phyloP scores from a whole-genome alignment of 257 asterid species.

The Przewalskia tangutica region DNA sequence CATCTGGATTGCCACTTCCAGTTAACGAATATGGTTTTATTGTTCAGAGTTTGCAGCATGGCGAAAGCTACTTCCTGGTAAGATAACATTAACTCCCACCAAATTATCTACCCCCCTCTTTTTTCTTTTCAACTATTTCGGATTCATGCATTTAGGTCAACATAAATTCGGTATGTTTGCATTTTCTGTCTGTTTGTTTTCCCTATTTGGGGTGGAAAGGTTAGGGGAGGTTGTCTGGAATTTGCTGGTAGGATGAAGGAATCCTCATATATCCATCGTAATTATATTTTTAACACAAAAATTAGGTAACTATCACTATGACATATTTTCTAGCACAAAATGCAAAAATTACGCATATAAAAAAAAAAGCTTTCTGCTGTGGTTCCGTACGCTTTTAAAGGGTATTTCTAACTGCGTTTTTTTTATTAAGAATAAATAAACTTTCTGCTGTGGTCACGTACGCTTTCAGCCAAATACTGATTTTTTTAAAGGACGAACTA shows the following conservation, averaged over 20 bases:
- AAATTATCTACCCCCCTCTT: neutral
- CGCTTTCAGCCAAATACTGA: too few relatives aligned
- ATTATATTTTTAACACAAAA: too few relatives aligned
- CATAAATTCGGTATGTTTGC: neutral
- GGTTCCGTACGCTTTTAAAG: too few relatives aligned
- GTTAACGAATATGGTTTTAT: neutral
- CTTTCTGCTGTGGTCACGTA: too few relatives aligned
- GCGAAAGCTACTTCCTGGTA: conserved; percentile 4
- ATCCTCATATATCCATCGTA: neutral
- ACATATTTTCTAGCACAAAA: too few relatives aligned
- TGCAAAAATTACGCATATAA: too few relatives aligned
- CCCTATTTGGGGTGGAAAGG: neutral
- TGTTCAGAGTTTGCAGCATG: neutral
- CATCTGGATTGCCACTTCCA: neutral
- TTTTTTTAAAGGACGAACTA: too few relatives aligned
- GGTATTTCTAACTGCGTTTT: too few relatives aligned
- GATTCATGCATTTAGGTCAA: neutral
- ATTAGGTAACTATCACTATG: too few relatives aligned
- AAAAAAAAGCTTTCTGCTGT: too few relatives aligned
- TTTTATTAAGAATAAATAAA: too few relatives aligned
- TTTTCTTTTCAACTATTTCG: neutral
- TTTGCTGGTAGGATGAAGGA: neutral
- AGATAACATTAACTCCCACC: neutral
- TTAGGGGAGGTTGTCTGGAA: neutral
- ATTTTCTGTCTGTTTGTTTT: too few relatives aligned